Conservation (phyloP, 371 early-diverging fungal species). For the Mortierella sp. region DNA sequence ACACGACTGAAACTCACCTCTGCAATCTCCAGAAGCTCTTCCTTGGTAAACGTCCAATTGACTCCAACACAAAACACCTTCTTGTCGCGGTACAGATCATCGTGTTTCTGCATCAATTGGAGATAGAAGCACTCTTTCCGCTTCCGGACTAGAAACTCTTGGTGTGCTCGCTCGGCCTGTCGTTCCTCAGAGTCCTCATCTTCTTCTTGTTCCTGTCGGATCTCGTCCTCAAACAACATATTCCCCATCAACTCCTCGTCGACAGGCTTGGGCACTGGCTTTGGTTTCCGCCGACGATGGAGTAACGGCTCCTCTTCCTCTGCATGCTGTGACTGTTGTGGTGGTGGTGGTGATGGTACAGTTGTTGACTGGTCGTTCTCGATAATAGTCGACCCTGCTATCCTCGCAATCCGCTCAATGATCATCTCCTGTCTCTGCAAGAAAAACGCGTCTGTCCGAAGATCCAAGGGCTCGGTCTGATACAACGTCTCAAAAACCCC, state of each 20-base stretch:
- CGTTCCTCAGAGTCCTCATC: constrained; percentile 13
- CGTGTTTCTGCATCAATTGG: constrained; percentile 59
- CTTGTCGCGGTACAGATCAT: constrained; percentile 63
- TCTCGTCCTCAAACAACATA: constrained; percentile 21
- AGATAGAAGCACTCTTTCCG: constrained; percentile 54
- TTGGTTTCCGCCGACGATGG: background rate
- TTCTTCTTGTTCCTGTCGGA: constrained; percentile 17
- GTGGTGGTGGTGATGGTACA: background rate
- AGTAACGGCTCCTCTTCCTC: constrained; percentile 20
- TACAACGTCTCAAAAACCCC: constrained; percentile 84
- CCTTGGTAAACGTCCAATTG: constrained; percentile 69
- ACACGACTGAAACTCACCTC: constrained; percentile 57
- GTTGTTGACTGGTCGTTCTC: background rate
- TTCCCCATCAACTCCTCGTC: constrained; percentile 15
- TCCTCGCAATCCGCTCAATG: constrained; percentile 65
- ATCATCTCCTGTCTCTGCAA: constrained; percentile 65
- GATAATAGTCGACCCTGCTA: constrained; percentile 37
- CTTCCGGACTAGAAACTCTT: constrained; percentile 27
- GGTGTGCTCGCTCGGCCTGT: background rate
- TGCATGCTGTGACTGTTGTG: background rate
- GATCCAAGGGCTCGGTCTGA: constrained; percentile 80
- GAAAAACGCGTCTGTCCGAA: constrained; percentile 78
- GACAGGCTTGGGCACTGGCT: background rate
- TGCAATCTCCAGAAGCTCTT: constrained; percentile 67
- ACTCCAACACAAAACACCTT: constrained; percentile 71